phyloP scores from a whole-genome alignment of 2,329 filamentous ascomycete species.

The Ascomycota sp. region DNA sequence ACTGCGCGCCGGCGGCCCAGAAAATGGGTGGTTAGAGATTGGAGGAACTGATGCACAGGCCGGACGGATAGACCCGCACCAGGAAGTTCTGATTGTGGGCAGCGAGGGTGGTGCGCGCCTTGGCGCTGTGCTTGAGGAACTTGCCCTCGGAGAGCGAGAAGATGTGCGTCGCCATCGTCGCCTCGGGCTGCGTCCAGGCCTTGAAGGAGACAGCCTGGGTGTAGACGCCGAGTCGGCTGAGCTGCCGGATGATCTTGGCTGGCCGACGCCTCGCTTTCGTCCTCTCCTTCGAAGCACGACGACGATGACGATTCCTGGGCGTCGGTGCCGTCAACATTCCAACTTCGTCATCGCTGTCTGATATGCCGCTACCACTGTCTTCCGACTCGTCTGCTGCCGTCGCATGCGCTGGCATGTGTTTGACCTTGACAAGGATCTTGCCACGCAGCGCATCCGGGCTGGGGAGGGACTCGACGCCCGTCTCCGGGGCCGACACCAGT shows the following conservation, averaged over 20 bases:
- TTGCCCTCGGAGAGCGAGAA: conserved; percentile 45
- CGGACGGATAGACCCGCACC: conserved; percentile 78
- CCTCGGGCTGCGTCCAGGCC: conserved; percentile 51
- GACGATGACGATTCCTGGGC: too few relatives aligned
- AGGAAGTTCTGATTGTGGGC: conserved; percentile 63
- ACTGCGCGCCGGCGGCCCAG: conserved; percentile 77
- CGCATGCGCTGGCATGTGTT: conserved; percentile 32
- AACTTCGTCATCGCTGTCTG: too few relatives aligned
- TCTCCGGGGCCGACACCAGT: conserved; percentile 36
- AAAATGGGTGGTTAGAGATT: conserved; percentile 72
- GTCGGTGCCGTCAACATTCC: too few relatives aligned
- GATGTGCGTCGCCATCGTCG: conserved; percentile 43
- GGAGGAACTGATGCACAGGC: conserved; percentile 60
- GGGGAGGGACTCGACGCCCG: conserved; percentile 33
- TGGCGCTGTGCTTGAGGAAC: conserved; percentile 39
- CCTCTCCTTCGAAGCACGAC: too few relatives aligned
- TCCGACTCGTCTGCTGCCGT: not conserved
- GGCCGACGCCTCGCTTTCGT: too few relatives aligned
- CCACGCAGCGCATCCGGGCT: conserved; percentile 47
- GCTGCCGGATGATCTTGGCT: conserved; percentile 50
- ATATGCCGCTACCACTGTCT: conserved; percentile 13
- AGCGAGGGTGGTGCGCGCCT: conserved; percentile 37
- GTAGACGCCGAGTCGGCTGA: conserved; percentile 64
- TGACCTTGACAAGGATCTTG: conserved; percentile 75
- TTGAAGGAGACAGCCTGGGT: conserved; percentile 70